Evolutionary conservation across 495 filamentous ascomycete species (phyloP).

Genomic region (Penicillium manginii): DNA sequence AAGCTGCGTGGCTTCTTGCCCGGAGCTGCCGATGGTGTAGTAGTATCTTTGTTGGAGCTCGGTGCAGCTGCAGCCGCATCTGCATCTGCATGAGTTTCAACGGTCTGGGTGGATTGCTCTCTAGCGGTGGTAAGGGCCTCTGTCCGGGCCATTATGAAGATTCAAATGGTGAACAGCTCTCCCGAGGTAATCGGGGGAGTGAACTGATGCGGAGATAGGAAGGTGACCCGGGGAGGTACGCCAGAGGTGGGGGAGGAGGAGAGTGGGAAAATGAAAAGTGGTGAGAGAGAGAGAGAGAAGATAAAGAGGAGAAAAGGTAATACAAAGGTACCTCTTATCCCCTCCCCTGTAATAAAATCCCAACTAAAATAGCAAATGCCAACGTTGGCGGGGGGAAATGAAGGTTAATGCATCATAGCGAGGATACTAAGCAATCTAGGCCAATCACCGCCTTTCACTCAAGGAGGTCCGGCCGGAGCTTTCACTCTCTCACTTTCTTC

Average conservation of each 20-base stretch:
- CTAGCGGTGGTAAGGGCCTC: conserved; percentile 18
- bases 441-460: conserved; percentile 26
- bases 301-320: conserved; percentile 3
- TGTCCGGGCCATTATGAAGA: conserved; percentile 20
- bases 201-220: conserved; percentile 5
- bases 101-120: conserved; percentile 14
- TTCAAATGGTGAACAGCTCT: neutral
- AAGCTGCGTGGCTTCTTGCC: conserved; percentile 48
- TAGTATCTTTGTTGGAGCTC: conserved; percentile 4
- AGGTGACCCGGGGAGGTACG: neutral
- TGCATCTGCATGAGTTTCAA: conserved; percentile 9
- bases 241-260: neutral
- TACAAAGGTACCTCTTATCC: neutral
- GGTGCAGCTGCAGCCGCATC: neutral
- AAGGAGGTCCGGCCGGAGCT: conserved; percentile 13
- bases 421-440: conserved; percentile 5
- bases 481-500: conserved; percentile 18
- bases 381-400: neutral
- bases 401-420: conserved; percentile 24
- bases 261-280: neutral
- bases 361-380: neutral
- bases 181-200: neutral
- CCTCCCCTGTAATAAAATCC: neutral
- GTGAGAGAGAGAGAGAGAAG: neutral
- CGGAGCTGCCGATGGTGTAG: conserved; percentile 9